These are phyloP conservation scores for Mucor lusitanicus DNA, from an alignment of 371 early-diverging fungal species.

Conservation along the genomic window DNA sequence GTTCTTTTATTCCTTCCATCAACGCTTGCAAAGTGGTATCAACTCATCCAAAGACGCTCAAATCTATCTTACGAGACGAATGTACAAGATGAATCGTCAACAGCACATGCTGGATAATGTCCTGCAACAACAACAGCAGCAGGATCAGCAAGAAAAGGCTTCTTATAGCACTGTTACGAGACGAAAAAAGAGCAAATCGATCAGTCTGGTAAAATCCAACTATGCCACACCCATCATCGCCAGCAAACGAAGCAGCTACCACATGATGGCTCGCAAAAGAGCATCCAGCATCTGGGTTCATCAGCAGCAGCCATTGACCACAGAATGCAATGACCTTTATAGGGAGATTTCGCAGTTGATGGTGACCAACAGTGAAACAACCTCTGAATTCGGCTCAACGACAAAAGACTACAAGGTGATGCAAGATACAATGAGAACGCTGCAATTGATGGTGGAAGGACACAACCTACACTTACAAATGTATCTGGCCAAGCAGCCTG, in stretches of 20 bases:
- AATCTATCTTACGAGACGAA: slow-evolving; percentile 24
- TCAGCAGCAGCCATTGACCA: neutral
- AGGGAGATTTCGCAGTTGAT: slow-evolving; percentile 25
- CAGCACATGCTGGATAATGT: slow-evolving; percentile 25
- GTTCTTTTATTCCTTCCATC: slow-evolving; percentile 60
- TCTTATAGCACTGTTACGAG: neutral
- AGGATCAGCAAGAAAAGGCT: neutral
- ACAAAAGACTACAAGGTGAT: slow-evolving; percentile 43
- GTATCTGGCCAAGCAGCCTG: slow-evolving; percentile 54
- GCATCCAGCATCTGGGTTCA: neutral
- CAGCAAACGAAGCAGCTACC: slow-evolving; percentile 2
- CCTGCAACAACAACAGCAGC: neutral
- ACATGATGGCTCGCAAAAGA: neutral
- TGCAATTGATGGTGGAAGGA: slow-evolving; percentile 61
- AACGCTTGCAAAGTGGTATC: slow-evolving; percentile 43
- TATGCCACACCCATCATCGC: neutral
- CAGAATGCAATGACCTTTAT: neutral
- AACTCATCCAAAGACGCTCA: slow-evolving; percentile 46
- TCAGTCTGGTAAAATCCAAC: neutral
- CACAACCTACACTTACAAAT: slow-evolving; percentile 57
- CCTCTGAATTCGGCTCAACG: slow-evolving; percentile 27
- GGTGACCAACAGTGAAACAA: slow-evolving; percentile 25
- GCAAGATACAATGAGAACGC: slow-evolving; percentile 51
- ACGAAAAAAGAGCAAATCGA: neutral
- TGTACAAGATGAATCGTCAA: slow-evolving; percentile 40